Evolutionary conservation across 805 yeast species (phyloP).

Genomic region (Candida chilensis): DNA sequence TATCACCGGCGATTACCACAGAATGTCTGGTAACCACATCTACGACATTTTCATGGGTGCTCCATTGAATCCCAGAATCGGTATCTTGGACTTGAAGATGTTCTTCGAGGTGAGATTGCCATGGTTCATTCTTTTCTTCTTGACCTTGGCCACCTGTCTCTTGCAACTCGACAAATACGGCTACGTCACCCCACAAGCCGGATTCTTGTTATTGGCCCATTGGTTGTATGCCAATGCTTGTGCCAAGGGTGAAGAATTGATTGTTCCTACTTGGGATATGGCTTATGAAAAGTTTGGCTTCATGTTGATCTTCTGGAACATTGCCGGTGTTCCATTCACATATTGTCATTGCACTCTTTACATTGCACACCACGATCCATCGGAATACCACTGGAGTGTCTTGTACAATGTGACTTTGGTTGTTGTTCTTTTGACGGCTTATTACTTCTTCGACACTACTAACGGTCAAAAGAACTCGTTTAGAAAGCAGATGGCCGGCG

Average conservation of each 20-base stretch:
- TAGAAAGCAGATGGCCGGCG: conserved; percentile 79
- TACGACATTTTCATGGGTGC: conserved; percentile 97
- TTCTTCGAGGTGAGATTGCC: conserved; percentile 96
- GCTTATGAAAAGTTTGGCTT: conserved; percentile 99
- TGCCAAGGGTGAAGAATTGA: conserved; percentile 94
- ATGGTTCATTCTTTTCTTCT: conserved; percentile 84
- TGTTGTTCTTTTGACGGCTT: conserved; percentile 53
- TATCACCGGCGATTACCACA: conserved; percentile 69
- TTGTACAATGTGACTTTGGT: conserved; percentile 49
- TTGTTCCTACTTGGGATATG: conserved; percentile 99
- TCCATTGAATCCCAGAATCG: conserved; percentile 91
- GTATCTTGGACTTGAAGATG: conserved; percentile 90
- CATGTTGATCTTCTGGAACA: conserved; percentile 97
- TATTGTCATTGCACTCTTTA: conserved; percentile 90
- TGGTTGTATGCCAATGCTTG: conserved; percentile 96
- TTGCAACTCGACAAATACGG: conserved; percentile 83
- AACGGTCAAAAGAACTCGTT: conserved; percentile 94
- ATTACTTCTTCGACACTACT: conserved; percentile 90
- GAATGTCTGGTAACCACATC: conserved; percentile 85
- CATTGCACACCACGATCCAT: conserved; percentile 75
- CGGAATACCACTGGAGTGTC: conserved; percentile 69
- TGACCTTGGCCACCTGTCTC: conserved; percentile 64
- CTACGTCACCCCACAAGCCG: conserved; percentile 65
- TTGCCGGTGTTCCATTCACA: conserved; percentile 98
- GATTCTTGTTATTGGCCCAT: conserved; percentile 70